A percentile compares a stretch with the other conserved stretches of the same genome.
Evolutionary conservation across 345 rosid species (phyloP).

Genomic region (Psidium guajava): DNA sequence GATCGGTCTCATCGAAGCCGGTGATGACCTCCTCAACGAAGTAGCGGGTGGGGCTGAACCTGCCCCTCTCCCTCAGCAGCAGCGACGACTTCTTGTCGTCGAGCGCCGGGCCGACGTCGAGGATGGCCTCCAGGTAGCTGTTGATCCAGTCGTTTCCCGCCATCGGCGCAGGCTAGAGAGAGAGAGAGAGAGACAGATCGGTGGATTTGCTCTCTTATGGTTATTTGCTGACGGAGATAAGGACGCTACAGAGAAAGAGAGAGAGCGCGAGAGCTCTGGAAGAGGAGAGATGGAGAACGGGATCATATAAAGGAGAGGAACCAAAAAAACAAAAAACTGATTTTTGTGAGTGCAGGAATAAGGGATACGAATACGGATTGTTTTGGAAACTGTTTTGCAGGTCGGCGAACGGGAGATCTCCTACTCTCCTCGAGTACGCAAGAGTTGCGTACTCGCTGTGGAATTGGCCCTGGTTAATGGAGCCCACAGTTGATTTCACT

Average conservation of each 20-base stretch:
- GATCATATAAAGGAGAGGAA: neutral
- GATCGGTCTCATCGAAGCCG: slow-evolving; percentile 98
- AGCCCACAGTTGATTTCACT: neutral
- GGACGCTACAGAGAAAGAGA: neutral
- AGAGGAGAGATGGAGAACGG: neutral
- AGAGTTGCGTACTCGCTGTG: neutral
- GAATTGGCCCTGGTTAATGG: neutral
- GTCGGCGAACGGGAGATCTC: neutral
- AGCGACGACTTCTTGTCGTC: slow-evolving; percentile 79
- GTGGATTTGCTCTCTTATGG: too few relatives aligned
- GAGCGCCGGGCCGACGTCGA: slow-evolving; percentile 88
- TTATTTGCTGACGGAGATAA: neutral
- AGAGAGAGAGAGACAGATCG: neutral
- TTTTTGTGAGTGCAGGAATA: too few relatives aligned
- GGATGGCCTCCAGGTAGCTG: slow-evolving; percentile 94
- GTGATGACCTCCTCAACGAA: slow-evolving; percentile 96
- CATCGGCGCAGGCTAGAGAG: slow-evolving; percentile 19
- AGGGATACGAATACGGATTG: neutral
- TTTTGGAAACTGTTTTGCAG: neutral
- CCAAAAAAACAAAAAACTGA: too few relatives aligned
- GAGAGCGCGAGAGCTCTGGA: neutral
- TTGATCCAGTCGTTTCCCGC: slow-evolving; percentile 99
- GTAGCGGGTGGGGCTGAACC: slow-evolving; percentile 96
- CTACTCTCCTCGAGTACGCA: neutral
- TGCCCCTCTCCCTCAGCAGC: slow-evolving; percentile 81